Percentiles rank a stretch among this genome's conserved stretches.
These are phyloP conservation scores for Ramalina intermedia DNA, from an alignment of 495 filamentous ascomycete genomes.

Conservation along the genomic window DNA sequence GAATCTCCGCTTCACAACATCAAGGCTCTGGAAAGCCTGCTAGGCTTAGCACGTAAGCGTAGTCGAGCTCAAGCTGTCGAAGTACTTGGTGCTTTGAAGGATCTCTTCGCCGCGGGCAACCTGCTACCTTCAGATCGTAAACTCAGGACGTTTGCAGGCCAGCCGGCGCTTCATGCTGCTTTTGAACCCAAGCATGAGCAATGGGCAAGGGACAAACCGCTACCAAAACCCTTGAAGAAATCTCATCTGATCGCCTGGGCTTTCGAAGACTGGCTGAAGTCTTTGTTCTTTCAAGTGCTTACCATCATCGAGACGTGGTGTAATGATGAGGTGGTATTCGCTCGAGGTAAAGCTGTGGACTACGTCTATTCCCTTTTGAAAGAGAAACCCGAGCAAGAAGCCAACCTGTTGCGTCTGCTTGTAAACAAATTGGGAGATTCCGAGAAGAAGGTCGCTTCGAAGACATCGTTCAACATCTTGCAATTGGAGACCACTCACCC, in stretches of 20 bases:
- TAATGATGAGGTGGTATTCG: conserved; percentile 85
- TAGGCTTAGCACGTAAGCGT: conserved; percentile 69
- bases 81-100: conserved; percentile 79
- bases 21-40: conserved; percentile 71
- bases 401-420: conserved; percentile 76
- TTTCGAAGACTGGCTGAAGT: conserved; percentile 90
- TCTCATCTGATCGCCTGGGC: conserved; percentile 76
- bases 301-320: conserved; percentile 84
- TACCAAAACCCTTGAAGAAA: conserved; percentile 57
- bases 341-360: conserved; percentile 68
- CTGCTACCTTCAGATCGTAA: conserved; percentile 72
- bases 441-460: conserved; percentile 85
- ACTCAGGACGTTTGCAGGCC: conserved; percentile 61
- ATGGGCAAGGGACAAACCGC: conserved; percentile 50
- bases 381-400: conserved; percentile 94
- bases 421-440: conserved; percentile 94
- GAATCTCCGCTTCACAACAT: conserved; percentile 89
- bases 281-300: conserved; percentile 77
- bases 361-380: conserved; percentile 81
- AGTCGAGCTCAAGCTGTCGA: conserved; percentile 89
- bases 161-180: conserved; percentile 57
- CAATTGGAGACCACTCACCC: conserved; percentile 80
- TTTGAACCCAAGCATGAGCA: conserved; percentile 39
- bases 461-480: conserved; percentile 80
- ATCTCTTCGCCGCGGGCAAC: conserved; percentile 78